Evolutionary conservation across 2,329 filamentous ascomycete species (phyloP).

Genomic region (Juglanconis juglandina): DNA sequence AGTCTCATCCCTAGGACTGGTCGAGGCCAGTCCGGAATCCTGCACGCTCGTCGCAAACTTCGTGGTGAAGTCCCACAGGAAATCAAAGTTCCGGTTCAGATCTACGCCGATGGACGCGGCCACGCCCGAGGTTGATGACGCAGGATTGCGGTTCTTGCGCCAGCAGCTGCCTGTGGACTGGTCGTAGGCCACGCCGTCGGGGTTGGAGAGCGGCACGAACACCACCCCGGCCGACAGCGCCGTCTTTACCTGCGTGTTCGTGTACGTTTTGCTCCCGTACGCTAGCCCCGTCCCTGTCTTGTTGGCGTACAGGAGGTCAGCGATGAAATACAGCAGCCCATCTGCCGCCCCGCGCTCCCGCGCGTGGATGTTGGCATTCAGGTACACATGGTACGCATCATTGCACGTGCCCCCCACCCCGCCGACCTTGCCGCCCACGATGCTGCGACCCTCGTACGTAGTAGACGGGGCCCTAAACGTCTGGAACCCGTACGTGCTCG

Average conservation of each 20-base stretch:
- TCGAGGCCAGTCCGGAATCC: slow-evolving; percentile 36
- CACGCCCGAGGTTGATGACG: slow-evolving; percentile 29
- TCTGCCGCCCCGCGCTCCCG: slow-evolving; percentile 57
- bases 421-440: slow-evolving; percentile 42
- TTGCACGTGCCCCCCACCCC: slow-evolving; percentile 14
- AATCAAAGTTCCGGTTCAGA: slow-evolving; percentile 56
- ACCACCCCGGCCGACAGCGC: slow-evolving; percentile 52
- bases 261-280: slow-evolving; percentile 51
- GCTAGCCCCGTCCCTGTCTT: slow-evolving; percentile 45
- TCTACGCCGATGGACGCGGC: slow-evolving; percentile 42
- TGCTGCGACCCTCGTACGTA: slow-evolving; percentile 39
- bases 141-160: slow-evolving; percentile 54
- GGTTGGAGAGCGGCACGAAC: slow-evolving; percentile 50
- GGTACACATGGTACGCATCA: slow-evolving; percentile 42
- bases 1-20: slow-evolving; percentile 40
- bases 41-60: slow-evolving; percentile 38
- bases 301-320: slow-evolving; percentile 53
- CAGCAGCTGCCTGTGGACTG: slow-evolving; percentile 48
- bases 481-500: slow-evolving; percentile 35
- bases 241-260: slow-evolving; percentile 47
- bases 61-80: slow-evolving; percentile 51
- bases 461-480: slow-evolving; percentile 40
- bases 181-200: slow-evolving; percentile 51
- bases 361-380: slow-evolving; percentile 54
- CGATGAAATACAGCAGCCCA: slow-evolving; percentile 54